Evolutionary conservation across 805 yeast genomes (phyloP), one percentile per base, ranked within the genome.

Genomic region (Blastobotrys peoriensis): DNA sequence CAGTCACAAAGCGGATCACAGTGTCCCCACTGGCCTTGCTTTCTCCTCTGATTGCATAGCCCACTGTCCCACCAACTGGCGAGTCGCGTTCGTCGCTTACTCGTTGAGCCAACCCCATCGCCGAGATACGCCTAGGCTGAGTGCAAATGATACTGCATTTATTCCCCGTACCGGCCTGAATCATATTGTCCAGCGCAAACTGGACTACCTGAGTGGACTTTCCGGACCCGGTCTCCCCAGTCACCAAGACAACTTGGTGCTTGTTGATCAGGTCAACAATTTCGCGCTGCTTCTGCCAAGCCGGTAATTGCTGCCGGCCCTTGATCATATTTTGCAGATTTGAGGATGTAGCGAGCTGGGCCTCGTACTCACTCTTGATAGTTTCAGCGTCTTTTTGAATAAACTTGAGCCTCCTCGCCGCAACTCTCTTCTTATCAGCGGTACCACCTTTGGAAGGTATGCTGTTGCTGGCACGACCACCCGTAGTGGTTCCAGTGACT

Each of bases 141-240:
- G 97, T 88, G 64, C 96, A 88, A 1, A 91, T 67, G 3, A 91
- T 83, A 19, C 65, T 61, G 50, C 71, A 81, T 49, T 75, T 76
- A 8, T 62, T 60, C 0, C 74, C 74, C 9, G 64, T 59, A 0
- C 64, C 38, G 40, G 75, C 70, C 15, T 40, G 45, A 0, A 64
- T 57, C 47, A 86, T 56, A 33, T 79, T 70, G 60, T 91, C 98
- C 15, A 91, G 65, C 17, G 91, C 68, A 53, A 88, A 91, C 61
- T 91, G 98, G 4, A 87, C 96, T 3, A 86, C 78, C 60, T 91
- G 98, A 0, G 98, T 91, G 1, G 96, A 86, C 59, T 91, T 91
- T 54, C 98, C 98, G 1, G 97, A 89, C 55, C 98, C 98, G 0
- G 98, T 91, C 61, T 93, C 98, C 61, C 98, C 98, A 2, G 98